Evolutionary conservation across 495 filamentous ascomycete species (phyloP).

Genomic region (Tetracladium setigerum): DNA sequence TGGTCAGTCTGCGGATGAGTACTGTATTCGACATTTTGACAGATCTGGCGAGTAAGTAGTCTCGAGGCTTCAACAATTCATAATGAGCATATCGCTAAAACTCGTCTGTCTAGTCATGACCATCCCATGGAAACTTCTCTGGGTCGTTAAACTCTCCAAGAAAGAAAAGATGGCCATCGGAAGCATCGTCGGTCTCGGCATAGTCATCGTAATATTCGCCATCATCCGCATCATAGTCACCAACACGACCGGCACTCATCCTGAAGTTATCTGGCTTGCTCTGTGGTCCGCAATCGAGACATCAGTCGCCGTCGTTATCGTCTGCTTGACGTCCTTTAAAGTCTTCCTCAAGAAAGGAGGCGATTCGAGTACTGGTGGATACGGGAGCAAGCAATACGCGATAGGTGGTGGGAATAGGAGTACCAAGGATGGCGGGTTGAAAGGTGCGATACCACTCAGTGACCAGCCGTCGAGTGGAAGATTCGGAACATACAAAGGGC

Average conservation of each 20-base stretch:
- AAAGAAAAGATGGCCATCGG: constrained; percentile 14
- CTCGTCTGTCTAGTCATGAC: background rate
- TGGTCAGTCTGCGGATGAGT: constrained; percentile 3
- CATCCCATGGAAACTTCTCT: constrained; percentile 6
- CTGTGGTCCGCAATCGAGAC: constrained; percentile 18
- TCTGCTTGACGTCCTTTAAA: constrained; percentile 17
- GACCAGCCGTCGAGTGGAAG: background rate
- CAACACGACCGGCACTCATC: constrained; percentile 2
- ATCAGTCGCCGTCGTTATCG: constrained; percentile 15
- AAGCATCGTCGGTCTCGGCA: constrained; percentile 13
- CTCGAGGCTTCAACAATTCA: too few relatives aligned
- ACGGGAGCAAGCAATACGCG: background rate
- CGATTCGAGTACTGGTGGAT: background rate
- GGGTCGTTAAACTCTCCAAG: constrained; percentile 6
- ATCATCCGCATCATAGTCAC: constrained; percentile 14
- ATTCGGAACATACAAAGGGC: background rate
- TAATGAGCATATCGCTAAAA: too few relatives aligned
- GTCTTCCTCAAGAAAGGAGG: constrained; percentile 5
- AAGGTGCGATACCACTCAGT: background rate
- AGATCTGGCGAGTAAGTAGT: background rate
- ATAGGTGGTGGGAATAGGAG: background rate
- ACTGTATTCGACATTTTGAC: constrained; percentile 3
- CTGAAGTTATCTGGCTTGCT: constrained; percentile 16
- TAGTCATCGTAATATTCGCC: constrained; percentile 16
- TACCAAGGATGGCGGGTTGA: background rate